These are phyloP conservation scores for Pseudomonodictys pantanalensis DNA, from an alignment of 495 filamentous ascomycete genomes.

Conservation along the genomic window DNA sequence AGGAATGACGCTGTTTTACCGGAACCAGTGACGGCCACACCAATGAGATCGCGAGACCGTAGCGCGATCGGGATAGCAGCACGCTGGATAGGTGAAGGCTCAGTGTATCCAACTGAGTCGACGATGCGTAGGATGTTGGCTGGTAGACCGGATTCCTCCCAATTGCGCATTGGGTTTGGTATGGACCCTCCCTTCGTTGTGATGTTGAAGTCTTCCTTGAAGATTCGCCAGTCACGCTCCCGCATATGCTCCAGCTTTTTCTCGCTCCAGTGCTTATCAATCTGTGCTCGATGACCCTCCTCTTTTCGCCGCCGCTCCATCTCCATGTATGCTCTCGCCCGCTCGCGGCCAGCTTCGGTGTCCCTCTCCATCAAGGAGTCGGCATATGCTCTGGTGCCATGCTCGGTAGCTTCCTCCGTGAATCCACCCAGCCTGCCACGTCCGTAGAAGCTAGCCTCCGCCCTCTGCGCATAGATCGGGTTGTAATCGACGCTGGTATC, in stretches of 20 bases:
- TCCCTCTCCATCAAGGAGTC: constrained; percentile 76
- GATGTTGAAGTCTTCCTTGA: constrained; percentile 99
- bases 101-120: constrained; percentile 82
- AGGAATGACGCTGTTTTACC: constrained; percentile 98
- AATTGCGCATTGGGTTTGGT: constrained; percentile 94
- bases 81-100: constrained; percentile 88
- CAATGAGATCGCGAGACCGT: constrained; percentile 90
- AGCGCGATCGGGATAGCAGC: constrained; percentile 95
- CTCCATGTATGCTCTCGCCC: constrained; percentile 79
- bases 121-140: constrained; percentile 79
- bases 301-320: constrained; percentile 81
- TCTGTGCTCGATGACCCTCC: constrained; percentile 64
- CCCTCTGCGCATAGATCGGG: constrained; percentile 74
- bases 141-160: constrained; percentile 82
- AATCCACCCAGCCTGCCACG: constrained; percentile 80
- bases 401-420: constrained; percentile 71
- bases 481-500: constrained; percentile 91
- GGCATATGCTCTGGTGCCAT: constrained; percentile 69
- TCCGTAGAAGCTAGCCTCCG: constrained; percentile 75
- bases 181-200: constrained; percentile 85
- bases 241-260: constrained; percentile 95
- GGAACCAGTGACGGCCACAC: constrained; percentile 97
- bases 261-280: constrained; percentile 96
- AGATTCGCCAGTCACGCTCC: constrained; percentile 97
- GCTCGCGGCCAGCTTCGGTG: constrained; percentile 68